Conservation (phyloP, 768 basidiomycete species). For the Hortiboletus campestris region DNA sequence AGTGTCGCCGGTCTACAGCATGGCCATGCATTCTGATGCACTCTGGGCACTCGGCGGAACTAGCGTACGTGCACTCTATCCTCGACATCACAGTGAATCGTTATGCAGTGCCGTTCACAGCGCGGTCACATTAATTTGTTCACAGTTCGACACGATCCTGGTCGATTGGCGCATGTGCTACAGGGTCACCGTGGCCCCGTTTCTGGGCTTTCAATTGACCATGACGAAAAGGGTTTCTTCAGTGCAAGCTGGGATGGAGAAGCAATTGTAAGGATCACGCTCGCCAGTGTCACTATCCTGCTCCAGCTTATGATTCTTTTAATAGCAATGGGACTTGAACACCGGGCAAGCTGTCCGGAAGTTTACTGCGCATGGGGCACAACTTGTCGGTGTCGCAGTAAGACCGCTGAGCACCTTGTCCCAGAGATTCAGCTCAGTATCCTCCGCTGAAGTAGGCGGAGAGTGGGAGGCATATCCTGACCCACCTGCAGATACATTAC, state of each 20-base stretch:
- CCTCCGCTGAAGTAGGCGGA: slow-evolving; percentile 26
- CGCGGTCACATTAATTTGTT: slow-evolving; percentile 90
- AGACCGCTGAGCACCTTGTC: slow-evolving; percentile 54
- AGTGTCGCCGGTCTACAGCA: slow-evolving; percentile 79
- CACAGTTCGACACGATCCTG: slow-evolving; percentile 91
- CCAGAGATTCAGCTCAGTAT: slow-evolving; percentile 26
- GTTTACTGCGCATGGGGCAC: slow-evolving; percentile 80
- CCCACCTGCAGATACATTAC: slow-evolving; percentile 2
- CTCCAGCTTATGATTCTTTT: slow-evolving; percentile 7
- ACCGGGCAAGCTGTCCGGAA: slow-evolving; percentile 76
- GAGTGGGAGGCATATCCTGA: slow-evolving; percentile 20
- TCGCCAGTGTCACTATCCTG: background rate
- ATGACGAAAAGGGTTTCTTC: slow-evolving; percentile 82
- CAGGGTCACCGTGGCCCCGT: slow-evolving; percentile 78
- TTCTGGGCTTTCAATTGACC: slow-evolving; percentile 77
- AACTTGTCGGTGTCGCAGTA: slow-evolving; percentile 78
- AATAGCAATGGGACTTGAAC: slow-evolving; percentile 97
- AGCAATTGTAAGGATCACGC: slow-evolving; percentile 59
- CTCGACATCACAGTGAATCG: slow-evolving; percentile 16
- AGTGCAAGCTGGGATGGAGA: slow-evolving; percentile 96
- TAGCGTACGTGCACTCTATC: slow-evolving; percentile 52
- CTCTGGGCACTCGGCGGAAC: slow-evolving; percentile 90
- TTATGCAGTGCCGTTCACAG: slow-evolving; percentile 40
- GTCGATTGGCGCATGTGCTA: slow-evolving; percentile 61
- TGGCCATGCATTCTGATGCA: slow-evolving; percentile 90